These are phyloP conservation scores for Microcyclospora tardicrescens DNA, from an alignment of 2,329 filamentous ascomycete species.

Conservation along the genomic window DNA sequence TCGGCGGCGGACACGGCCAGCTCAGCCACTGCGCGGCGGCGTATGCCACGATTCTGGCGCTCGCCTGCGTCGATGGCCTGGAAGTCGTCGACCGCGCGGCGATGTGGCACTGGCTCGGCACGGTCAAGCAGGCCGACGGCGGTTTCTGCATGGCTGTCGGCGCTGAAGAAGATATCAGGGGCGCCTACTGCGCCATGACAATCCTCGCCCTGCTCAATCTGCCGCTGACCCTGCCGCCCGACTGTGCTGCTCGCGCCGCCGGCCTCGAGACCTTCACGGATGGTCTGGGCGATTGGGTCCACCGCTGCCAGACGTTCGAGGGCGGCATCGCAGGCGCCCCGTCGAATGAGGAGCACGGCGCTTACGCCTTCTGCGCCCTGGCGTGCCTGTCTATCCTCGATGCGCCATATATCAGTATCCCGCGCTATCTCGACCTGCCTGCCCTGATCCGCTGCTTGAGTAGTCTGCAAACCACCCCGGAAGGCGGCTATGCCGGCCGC, in stretches of 20 bases:
- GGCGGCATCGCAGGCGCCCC: constrained; percentile 82
- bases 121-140: constrained; percentile 73
- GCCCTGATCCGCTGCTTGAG: constrained; percentile 78
- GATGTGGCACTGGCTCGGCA: constrained; percentile 85
- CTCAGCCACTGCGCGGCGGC: constrained; percentile 76
- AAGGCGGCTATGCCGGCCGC: constrained; percentile 83
- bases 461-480: constrained; percentile 74
- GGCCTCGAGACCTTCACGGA: constrained; percentile 56
- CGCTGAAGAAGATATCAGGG: constrained; percentile 88
- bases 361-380: constrained; percentile 89
- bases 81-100: constrained; percentile 66
- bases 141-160: constrained; percentile 79
- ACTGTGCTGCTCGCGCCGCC: constrained; percentile 52
- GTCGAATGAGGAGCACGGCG: constrained; percentile 83
- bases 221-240: constrained; percentile 62
- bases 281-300: constrained; percentile 66
- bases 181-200: constrained; percentile 82
- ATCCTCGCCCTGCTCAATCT: constrained; percentile 73
- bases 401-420: constrained; percentile 59
- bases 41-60: constrained; percentile 69
- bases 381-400: constrained; percentile 80
- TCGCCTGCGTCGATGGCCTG: constrained; percentile 65
- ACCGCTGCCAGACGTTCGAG: constrained; percentile 86
- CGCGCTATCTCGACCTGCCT: constrained; percentile 64
- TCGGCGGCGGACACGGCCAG: constrained; percentile 89